Evolutionary conservation across 2,329 filamentous ascomycete genomes (phyloP).

Genomic region (Xylariaceae sp.): DNA sequence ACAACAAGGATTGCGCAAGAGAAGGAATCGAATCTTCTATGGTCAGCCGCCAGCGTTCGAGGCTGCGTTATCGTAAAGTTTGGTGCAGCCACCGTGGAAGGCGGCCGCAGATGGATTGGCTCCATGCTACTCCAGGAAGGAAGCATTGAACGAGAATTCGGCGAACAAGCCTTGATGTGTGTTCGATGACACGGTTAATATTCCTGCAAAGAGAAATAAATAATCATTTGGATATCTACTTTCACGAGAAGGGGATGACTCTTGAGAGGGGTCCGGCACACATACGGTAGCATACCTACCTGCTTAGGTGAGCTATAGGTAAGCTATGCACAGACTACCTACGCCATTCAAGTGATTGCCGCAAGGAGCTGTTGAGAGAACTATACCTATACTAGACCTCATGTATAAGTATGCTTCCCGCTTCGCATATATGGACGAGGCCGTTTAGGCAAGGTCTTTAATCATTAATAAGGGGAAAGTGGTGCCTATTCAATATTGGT

Average conservation of each 20-base stretch:
- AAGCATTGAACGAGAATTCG: conserved; percentile 65
- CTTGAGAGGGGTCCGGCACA: neutral
- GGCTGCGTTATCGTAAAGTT: conserved; percentile 91
- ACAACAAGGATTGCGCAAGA: conserved; percentile 52
- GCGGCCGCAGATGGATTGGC: conserved; percentile 72
- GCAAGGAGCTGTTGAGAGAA: too few species aligned
- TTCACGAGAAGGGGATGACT: neutral
- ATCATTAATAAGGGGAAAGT: too few species aligned
- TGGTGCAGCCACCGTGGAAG: conserved; percentile 74
- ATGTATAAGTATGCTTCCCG: too few species aligned
- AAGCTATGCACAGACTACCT: too few species aligned
- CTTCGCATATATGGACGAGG: too few species aligned
- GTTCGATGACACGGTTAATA: conserved; percentile 41
- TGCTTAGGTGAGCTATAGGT: too few species aligned
- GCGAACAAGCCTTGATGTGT: conserved; percentile 75
- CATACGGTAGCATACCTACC: too few species aligned
- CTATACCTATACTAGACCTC: too few species aligned
- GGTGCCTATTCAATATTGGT: too few species aligned
- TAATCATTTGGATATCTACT: neutral
- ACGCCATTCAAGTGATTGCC: too few species aligned
- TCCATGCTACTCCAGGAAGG: conserved; percentile 70
- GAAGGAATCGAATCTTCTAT: conserved; percentile 57
- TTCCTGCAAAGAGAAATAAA: neutral
- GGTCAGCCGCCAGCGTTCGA: conserved; percentile 75
- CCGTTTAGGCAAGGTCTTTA: too few species aligned